A percentile compares a stretch with the other conserved stretches of the same genome.
Conservation (phyloP, 2,329 filamentous ascomycete genomes). For the Leptographium wingfieldii region DNA sequence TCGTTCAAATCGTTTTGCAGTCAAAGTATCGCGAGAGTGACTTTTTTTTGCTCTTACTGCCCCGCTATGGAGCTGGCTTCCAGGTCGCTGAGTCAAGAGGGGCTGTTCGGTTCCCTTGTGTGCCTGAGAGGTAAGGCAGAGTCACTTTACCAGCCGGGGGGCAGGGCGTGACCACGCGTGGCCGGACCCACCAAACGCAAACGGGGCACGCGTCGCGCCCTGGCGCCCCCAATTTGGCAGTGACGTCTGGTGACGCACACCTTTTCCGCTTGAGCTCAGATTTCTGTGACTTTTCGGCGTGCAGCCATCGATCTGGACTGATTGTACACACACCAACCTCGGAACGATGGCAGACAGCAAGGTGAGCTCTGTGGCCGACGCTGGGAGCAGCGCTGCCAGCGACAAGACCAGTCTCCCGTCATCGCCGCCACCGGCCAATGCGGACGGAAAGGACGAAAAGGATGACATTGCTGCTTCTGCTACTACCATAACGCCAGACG, state of each 20-base stretch:
- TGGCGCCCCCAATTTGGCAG: neutral
- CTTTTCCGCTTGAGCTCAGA: neutral
- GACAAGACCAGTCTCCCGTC: slow-evolving; percentile 8
- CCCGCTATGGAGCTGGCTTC: neutral
- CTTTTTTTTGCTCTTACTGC: neutral
- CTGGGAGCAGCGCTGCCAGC: neutral
- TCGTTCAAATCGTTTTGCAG: neutral
- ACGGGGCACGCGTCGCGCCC: neutral
- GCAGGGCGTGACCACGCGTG: slow-evolving; percentile 2
- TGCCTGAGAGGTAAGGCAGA: neutral
- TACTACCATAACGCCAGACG: neutral
- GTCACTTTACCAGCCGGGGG: neutral
- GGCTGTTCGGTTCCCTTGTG: neutral
- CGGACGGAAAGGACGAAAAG: neutral
- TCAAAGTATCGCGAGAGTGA: neutral
- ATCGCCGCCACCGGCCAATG: slow-evolving; percentile 3
- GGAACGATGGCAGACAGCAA: slow-evolving; percentile 2
- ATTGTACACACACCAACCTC: no score
- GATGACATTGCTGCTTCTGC: neutral
- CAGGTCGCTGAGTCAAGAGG: neutral
- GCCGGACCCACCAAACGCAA: neutral
- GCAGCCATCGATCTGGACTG: neutral
- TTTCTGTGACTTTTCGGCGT: neutral
- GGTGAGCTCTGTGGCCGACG: slow-evolving; percentile 2
- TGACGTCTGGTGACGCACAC: neutral